Percentiles rank a stretch among this genome's conserved stretches.
Conservation (phyloP, 1,139 yeast genomes). For the Yamadazyma blattariae region DNA sequence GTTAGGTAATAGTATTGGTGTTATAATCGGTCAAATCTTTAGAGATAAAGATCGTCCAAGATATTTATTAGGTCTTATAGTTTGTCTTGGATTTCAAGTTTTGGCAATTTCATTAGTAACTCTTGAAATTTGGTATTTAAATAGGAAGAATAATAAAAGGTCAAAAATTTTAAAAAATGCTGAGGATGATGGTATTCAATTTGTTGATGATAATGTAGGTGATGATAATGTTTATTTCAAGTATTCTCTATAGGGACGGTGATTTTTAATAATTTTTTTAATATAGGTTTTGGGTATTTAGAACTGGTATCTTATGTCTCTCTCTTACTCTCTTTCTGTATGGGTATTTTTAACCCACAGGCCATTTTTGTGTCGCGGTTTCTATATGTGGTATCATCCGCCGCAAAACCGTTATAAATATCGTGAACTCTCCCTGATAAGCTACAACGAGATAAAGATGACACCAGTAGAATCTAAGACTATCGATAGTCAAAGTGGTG, state of each 20-base stretch:
- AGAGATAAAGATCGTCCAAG: conserved; percentile 2
- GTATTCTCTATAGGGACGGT: not conserved
- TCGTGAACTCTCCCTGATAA: too few species aligned
- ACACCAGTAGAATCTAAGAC: too few species aligned
- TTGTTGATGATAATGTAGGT: not conserved
- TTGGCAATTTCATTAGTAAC: not conserved
- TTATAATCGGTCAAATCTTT: conserved; percentile 3
- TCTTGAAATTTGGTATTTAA: not conserved
- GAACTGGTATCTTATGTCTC: too few species aligned
- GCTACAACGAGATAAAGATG: too few species aligned
- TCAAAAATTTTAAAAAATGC: not conserved
- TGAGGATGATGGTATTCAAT: not conserved
- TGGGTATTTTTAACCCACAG: too few species aligned
- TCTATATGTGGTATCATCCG: too few species aligned
- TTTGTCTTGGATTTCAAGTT: conserved; percentile 3
- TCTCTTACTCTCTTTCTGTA: too few species aligned
- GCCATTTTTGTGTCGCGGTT: too few species aligned
- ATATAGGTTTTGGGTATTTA: too few species aligned
- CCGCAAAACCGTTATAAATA: too few species aligned
- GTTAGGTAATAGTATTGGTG: conserved; percentile 2
- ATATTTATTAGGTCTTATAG: conserved; percentile 1
- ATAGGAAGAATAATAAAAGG: not conserved
- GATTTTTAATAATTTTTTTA: too few species aligned
- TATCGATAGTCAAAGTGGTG: too few species aligned
- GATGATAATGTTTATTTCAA: conserved; percentile 1